Evolutionary conservation across 208 protist genomes (phyloP), one percentile per base, ranked within the genome.

Genomic region (Trypanosoma scelopori): DNA sequence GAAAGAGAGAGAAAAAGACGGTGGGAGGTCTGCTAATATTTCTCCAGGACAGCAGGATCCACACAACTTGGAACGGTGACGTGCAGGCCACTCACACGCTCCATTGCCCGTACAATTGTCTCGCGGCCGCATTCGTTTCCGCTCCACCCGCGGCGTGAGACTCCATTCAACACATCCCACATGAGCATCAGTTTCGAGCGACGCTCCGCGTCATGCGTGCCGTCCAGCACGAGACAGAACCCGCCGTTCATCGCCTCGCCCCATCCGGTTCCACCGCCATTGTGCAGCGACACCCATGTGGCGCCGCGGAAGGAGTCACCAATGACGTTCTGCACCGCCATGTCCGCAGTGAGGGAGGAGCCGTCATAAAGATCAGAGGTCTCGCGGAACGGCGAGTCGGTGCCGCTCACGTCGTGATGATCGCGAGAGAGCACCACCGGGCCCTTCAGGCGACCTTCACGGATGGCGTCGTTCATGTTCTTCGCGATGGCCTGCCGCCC

Each of bases 161-260:
- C 68, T 43, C 91, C 92, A 68, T 97, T 97, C 37, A 87, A 69
- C 13, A 97, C 92, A 55, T 97, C 92, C 86, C 86, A 97, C 28
- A 69, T 52, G n/a, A 97, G 72, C 91, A 97, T 95, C 28, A 71
- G 28, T 28, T 61, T 37, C 7, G 82, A 70, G 55, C 75, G 60
- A 1, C 71, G 66, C 15, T 61, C 62, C 12, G 84, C 68, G 11
- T 82, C 82, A 25, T 55, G 30, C 12, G 82, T 61, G 28, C 93
- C 93, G 81, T 97, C 92, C 0, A 97, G 52, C 32, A 97, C 85
- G 0, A 97, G 64, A 53, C 92, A 85, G 72, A 97, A 97, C 41
- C 93, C 93, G 48, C 93, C 89, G 58, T 97, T 97, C 0, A 96
- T 90, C 25, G 81, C 87, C 57, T 93, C 78, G 28, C 92, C 91